Evolutionary conservation across 2,329 filamentous ascomycete genomes (phyloP), one percentile per base, ranked within the genome.

Genomic region (Claviceps pusilla): DNA sequence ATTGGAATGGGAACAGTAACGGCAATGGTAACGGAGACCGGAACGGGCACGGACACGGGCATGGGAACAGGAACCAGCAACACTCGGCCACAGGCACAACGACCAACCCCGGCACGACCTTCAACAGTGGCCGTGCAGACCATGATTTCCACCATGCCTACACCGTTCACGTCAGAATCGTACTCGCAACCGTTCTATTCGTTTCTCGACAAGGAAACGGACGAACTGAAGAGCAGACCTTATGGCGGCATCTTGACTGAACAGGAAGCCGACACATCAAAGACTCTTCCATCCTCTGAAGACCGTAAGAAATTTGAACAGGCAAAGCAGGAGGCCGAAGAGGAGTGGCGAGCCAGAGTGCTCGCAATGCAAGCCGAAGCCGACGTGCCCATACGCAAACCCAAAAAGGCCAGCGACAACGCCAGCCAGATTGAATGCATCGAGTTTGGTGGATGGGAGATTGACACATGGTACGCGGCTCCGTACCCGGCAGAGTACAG

Each of bases 401-500:
- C 80, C 19, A 82, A 83, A 61, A 95, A 95, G 65, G 74, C 84
- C 3, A 82, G 83, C n/a, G 88, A 87, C 0, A 88, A 89, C 33
- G 87, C 89, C 4, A 97, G 90, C 68, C 93, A 96, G 70, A 97
- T 98, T 67, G 94, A 97, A 68, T 96, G 90, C 70, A 95, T 98
- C 71, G 93, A 95, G 63, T 97, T 98, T 71, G 93, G 93, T 48
- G 89, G 89, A 52, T 94, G 86, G 77, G 93, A 98, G 68, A 98
- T 98, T 62, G 93, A 98, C 66, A 98, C 93, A 3, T 97, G 93
- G 90, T 96, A 98, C 70, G 91, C 93, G 35, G 93, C 93, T 43
- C 94, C 93, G 12, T 98, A 98, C 66, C 93, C 93, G 0, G 93
- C 96, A 66, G 93, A 98, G 70, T 98, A 98, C 73, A 97, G 89